Conservation (phyloP, 2,329 filamentous ascomycete genomes). For the Grosmannia penicillata region DNA sequence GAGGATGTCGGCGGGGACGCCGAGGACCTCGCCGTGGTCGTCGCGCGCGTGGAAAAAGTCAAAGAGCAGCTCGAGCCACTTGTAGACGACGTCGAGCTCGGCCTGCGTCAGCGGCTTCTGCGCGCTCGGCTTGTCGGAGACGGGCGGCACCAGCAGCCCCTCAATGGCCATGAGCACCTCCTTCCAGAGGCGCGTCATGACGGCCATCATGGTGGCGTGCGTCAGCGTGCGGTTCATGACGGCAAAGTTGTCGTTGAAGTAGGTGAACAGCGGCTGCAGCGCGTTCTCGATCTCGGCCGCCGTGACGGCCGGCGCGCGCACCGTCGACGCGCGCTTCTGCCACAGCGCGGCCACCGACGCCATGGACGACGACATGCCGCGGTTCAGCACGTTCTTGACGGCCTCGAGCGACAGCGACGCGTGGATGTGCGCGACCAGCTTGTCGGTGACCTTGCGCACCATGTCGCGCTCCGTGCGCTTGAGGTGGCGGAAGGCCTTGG, state of each 20-base stretch:
- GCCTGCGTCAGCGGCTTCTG: constrained; percentile 73
- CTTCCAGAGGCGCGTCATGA: constrained; percentile 98
- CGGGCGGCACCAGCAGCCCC: constrained; percentile 72
- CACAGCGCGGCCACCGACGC: constrained; percentile 58
- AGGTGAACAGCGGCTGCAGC: constrained; percentile 71
- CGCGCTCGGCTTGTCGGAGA: constrained; percentile 84
- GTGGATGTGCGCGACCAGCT: constrained; percentile 91
- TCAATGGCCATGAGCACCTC: constrained; percentile 90
- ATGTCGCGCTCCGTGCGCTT: constrained; percentile 96
- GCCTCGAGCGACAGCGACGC: constrained; percentile 74
- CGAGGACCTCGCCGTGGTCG: constrained; percentile 67
- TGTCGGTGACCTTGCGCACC: constrained; percentile 95
- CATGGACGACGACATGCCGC: constrained; percentile 47
- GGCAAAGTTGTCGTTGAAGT: constrained; percentile 97
- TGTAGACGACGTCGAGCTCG: constrained; percentile 88
- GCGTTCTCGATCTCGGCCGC: constrained; percentile 65
- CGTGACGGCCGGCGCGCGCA: constrained; percentile 31
- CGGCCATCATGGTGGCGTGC: constrained; percentile 89
- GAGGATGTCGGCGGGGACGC: constrained; percentile 79
- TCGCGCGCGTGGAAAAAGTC: constrained; percentile 92
- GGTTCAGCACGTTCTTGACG: constrained; percentile 57
- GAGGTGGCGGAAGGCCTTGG: constrained; percentile 86
- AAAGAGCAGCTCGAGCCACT: constrained; percentile 82
- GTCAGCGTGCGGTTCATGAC: constrained; percentile 98
- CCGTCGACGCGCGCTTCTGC: constrained; percentile 43